Percentiles rank a stretch among this genome's conserved stretches.
Conservation (phyloP, 805 yeast species). For the Cephaloascus albidus region DNA sequence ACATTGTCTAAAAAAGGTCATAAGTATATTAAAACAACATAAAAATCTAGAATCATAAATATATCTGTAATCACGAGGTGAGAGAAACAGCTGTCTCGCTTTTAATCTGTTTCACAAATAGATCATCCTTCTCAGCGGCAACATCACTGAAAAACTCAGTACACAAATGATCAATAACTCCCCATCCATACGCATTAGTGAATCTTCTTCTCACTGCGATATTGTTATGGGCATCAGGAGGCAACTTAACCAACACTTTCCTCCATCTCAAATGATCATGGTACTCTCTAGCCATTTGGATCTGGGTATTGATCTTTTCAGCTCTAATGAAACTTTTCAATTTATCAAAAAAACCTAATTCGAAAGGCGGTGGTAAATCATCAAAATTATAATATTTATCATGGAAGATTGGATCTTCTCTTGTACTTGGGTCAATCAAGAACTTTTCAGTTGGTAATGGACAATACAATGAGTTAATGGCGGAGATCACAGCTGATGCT, state of each 20-base stretch:
- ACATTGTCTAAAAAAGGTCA: too few species aligned
- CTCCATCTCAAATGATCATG: slow-evolving; percentile 31
- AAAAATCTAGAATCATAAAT: too few species aligned
- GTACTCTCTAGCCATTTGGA: slow-evolving; percentile 29
- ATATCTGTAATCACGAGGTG: neutral
- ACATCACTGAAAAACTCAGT: slow-evolving; percentile 12
- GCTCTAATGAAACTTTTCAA: slow-evolving; percentile 5
- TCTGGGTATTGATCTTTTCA: slow-evolving; percentile 29
- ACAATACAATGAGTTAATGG: slow-evolving; percentile 25
- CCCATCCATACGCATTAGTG: slow-evolving; percentile 38
- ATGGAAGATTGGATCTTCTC: slow-evolving; percentile 30
- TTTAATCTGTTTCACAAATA: neutral
- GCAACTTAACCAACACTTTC: slow-evolving; percentile 30
- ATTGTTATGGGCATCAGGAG: slow-evolving; percentile 38
- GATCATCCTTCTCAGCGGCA: neutral
- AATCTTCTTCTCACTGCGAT: slow-evolving; percentile 32
- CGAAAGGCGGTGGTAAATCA: slow-evolving; percentile 19
- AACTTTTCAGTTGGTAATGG: slow-evolving; percentile 26
- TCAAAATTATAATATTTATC: slow-evolving; percentile 27
- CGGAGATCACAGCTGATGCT: slow-evolving; percentile 32
- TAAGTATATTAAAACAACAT: too few species aligned
- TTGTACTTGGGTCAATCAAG: slow-evolving; percentile 20
- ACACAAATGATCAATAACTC: slow-evolving; percentile 30
- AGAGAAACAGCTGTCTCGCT: too few species aligned
- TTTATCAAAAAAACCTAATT: neutral